Percentiles rank a stretch among this genome's conserved stretches.
Conservation (phyloP, 345 rosid genomes). For the Durio zibethinus region DNA sequence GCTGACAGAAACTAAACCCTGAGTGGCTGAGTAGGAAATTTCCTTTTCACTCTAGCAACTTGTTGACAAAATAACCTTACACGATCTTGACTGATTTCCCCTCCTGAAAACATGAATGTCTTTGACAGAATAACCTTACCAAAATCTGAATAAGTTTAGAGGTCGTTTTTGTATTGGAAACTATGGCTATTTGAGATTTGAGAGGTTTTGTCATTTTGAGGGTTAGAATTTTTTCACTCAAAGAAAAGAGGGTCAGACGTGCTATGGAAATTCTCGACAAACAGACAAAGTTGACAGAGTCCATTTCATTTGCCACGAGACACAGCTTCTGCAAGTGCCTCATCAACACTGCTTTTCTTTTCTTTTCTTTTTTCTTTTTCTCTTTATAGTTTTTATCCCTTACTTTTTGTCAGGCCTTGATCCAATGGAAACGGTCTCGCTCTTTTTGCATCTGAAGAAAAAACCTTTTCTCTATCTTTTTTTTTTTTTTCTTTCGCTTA, state of each 20-base stretch:
- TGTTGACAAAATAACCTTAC: constrained; percentile 16
- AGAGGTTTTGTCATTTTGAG: not conserved
- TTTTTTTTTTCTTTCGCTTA: too few relatives aligned
- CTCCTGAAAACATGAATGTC: not conserved
- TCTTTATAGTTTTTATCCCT: constrained; percentile 6
- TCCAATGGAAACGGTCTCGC: constrained; percentile 26
- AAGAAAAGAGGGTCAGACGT: constrained; percentile 13
- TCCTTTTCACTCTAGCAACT: not conserved
- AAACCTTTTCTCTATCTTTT: constrained; percentile 16
- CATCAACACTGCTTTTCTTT: constrained; percentile 20
- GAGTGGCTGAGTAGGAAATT: too few relatives aligned
- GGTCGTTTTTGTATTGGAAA: constrained; percentile 13
- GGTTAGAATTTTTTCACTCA: not conserved
- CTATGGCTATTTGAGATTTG: not conserved
- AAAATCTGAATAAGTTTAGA: constrained; percentile 10
- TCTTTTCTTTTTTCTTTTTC: not conserved
- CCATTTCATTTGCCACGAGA: constrained; percentile 30
- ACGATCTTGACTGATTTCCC: constrained; percentile 7
- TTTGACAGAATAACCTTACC: constrained; percentile 10
- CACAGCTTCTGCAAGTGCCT: constrained; percentile 28
- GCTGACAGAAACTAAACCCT: not conserved
- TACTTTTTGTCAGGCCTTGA: constrained; percentile 28
- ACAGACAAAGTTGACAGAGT: constrained; percentile 41
- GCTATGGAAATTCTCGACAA: constrained; percentile 49
- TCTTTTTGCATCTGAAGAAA: not conserved